Conservation (phyloP, 148 eudicot genomes). For the Rhododendron kiyosumense region DNA sequence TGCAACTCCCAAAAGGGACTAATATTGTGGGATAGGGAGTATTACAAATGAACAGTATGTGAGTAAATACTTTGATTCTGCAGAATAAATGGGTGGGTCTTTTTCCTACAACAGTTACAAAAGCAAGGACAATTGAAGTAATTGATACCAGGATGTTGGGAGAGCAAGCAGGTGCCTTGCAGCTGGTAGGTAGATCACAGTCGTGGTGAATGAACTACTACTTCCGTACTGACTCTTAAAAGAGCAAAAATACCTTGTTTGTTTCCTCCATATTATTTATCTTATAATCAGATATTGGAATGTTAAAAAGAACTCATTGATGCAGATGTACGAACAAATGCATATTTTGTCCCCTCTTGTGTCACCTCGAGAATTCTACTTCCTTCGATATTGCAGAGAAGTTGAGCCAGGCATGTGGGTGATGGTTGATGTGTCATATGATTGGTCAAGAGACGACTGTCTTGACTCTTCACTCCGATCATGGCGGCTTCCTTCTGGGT, state of each 20-base stretch:
- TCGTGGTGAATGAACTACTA: background rate
- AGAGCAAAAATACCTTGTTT: background rate
- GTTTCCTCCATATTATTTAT: background rate
- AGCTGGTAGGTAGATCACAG: constrained; percentile 28
- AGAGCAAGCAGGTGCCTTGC: constrained; percentile 26
- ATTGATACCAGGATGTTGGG: constrained; percentile 32
- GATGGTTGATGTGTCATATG: constrained; percentile 41
- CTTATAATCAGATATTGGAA: background rate
- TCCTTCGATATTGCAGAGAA: constrained; percentile 41
- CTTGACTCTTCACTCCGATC: constrained; percentile 18
- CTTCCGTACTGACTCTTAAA: background rate
- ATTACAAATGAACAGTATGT: background rate
- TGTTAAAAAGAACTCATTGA: background rate
- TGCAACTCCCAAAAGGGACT: background rate
- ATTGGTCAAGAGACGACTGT: constrained; percentile 16
- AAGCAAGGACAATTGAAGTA: constrained; percentile 34
- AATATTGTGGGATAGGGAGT: background rate
- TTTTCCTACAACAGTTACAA: constrained; percentile 46
- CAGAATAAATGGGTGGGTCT: constrained; percentile 52
- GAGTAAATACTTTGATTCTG: constrained; percentile 11
- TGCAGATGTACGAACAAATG: constrained; percentile 47
- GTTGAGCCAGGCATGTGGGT: constrained; percentile 37
- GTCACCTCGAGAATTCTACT: constrained; percentile 37
- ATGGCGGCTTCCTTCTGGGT: constrained; percentile 66
- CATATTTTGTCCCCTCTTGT: constrained; percentile 46